Evolutionary conservation across 495 filamentous ascomycete species (phyloP), one percentile per base, ranked within the genome.

Genomic region (Tuber borchii): DNA sequence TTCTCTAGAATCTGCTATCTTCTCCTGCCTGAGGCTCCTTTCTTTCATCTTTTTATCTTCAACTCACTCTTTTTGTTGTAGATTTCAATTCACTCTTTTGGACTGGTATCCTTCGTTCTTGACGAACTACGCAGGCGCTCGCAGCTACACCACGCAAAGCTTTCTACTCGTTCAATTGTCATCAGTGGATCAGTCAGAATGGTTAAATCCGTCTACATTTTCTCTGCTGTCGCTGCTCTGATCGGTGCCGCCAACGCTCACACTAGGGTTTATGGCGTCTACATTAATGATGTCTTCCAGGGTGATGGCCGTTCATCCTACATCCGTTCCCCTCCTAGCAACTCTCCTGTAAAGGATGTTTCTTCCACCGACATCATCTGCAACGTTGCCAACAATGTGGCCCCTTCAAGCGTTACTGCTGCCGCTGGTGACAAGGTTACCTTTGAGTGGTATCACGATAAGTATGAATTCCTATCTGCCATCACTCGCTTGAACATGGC

Each of bases 271-370:
- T 86, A 75, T 70, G 80, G 83, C 78, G 81, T 87, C 46, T 85
- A 71, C 69, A 84, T 87, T 73, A 85, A 88, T 79, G 86, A 82
- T 78, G 83, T 83, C 17, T 83, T 85, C 79, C 86, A 87, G 74
- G 86, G 86, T 56, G 79, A 81, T 74, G 79, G 84, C 45, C 78
- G 83, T 71, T 80, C 76, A 43, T 77, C 79, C 39, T 87, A 87
- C 82, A 87, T 87, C 79, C 85, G 87, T 26, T 82, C 78, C 9
- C 86, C 86, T 31, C 83, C 84, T 61, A 85, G 82, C 84, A 88
- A 87, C 82, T 81, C 80, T 83, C 86, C 86, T 40, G 81, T 87
- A 73, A 87, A 85, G 79, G 85, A 87, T 78, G 83, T 88, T n/a
- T 80, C 81, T n/a, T 84, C 79, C 69, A 42, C 83, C 37, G 76